These are phyloP conservation scores for Solanum sitiens DNA, from an alignment of 257 asterid genomes.

Conservation along the genomic window DNA sequence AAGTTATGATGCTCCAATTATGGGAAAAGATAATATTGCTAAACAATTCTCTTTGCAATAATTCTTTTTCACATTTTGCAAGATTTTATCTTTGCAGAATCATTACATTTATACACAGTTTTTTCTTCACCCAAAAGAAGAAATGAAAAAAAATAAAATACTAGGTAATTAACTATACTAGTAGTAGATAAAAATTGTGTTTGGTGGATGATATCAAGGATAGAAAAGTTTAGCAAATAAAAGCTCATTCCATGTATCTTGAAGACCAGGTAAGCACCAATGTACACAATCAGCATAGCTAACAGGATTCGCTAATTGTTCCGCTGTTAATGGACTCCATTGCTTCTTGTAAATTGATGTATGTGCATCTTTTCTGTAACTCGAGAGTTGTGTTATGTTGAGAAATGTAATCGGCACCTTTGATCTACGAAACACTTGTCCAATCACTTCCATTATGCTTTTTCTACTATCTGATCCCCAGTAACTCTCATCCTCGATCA, in stretches of 20 bases:
- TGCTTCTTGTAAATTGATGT: constrained; percentile 56
- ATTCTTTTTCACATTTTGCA: neutral
- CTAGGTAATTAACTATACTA: neutral
- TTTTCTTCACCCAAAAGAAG: no score
- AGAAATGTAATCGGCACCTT: constrained; percentile 47
- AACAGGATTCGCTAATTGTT: constrained; percentile 36
- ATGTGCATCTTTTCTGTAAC: constrained; percentile 65
- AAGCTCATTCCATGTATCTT: constrained; percentile 76
- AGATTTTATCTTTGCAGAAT: neutral
- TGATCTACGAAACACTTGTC: constrained; percentile 32
- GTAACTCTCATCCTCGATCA: constrained; percentile 26
- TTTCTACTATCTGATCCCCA: constrained; percentile 32
- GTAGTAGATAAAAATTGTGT: neutral
- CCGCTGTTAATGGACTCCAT: constrained; percentile 29
- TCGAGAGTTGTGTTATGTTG: constrained; percentile 58
- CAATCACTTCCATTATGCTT: constrained; percentile 28
- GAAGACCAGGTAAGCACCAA: constrained; percentile 87
- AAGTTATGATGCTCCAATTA: neutral
- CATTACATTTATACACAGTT: neutral
- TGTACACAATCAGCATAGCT: constrained; percentile 78
- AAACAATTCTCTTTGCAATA: neutral
- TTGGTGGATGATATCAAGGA: constrained; percentile 17
- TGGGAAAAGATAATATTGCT: neutral
- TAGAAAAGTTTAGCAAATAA: constrained; percentile 54
- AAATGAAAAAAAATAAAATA: neutral